phyloP scores from a whole-genome alignment of 2,329 filamentous ascomycete genomes.

The Chrysoporthe puriensis region DNA sequence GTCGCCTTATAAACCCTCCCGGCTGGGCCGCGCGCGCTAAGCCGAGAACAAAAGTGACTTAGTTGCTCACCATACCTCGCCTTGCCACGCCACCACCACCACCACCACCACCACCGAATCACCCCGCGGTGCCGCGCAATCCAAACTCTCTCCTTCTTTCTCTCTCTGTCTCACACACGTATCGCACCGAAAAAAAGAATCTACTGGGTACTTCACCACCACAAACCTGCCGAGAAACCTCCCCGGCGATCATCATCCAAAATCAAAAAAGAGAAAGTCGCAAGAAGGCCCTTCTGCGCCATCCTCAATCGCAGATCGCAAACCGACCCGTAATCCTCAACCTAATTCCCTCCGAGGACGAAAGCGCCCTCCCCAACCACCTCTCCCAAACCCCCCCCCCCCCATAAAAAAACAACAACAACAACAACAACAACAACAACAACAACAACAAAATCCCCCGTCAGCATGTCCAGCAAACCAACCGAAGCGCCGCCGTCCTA shows the following conservation, averaged over 20 bases:
- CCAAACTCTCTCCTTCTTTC: not conserved
- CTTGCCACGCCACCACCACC: not conserved
- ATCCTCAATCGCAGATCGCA: no score
- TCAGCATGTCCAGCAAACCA: slow-evolving; percentile 24
- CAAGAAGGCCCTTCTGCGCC: not conserved
- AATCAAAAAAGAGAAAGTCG: not conserved
- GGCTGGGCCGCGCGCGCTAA: not conserved
- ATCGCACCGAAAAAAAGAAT: not conserved
- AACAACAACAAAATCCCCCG: not conserved
- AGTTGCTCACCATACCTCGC: not conserved
- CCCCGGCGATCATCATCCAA: not conserved
- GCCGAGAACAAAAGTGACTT: not conserved
- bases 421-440: not conserved
- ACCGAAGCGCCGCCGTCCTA: slow-evolving; percentile 27
- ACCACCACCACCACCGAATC: not conserved
- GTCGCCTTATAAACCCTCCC: not conserved
- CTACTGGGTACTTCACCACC: not conserved
- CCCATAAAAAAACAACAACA: not conserved
- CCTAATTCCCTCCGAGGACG: no score
- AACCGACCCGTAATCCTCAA: no score
- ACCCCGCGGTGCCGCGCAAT: not conserved
- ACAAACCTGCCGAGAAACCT: not conserved
- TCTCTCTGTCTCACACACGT: not conserved
- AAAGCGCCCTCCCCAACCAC: not conserved
- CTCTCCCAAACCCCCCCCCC: not conserved